Evolutionary conservation across 2,329 filamentous ascomycete genomes (phyloP).

Genomic region (Sporothrix phasma): DNA sequence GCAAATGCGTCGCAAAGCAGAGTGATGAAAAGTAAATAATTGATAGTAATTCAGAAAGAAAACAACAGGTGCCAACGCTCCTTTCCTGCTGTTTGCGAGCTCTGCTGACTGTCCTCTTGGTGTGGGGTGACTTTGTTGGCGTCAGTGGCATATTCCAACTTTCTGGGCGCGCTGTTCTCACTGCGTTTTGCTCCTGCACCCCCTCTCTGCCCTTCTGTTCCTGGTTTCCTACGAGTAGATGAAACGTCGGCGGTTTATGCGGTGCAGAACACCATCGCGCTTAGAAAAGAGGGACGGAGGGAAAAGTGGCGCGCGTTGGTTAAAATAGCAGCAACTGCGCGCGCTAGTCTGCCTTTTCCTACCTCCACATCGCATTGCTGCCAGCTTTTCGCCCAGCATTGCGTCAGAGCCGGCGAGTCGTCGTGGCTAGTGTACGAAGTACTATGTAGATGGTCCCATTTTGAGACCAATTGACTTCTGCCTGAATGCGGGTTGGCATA

Average conservation of each 20-base stretch:
- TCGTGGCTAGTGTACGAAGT: not conserved
- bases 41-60: no score
- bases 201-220: not conserved
- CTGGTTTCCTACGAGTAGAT: constrained; percentile 8
- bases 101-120: not conserved
- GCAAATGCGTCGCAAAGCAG: no score
- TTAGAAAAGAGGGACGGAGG: not conserved
- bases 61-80: not conserved
- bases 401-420: constrained; percentile 10
- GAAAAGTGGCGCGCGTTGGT: not conserved
- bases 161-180: not conserved
- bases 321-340: not conserved
- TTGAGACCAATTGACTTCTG: not conserved
- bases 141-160: not conserved
- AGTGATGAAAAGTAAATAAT: no score
- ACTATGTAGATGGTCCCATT: no score
- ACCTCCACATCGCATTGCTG: not conserved
- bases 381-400: not conserved
- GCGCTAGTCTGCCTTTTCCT: not conserved
- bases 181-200: not conserved
- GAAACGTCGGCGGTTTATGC: constrained; percentile 9
- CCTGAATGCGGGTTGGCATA: not conserved
- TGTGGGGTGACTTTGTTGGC: not conserved
- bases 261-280: not conserved
- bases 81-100: not conserved